Base-by-base conservation (phyloP, 2,329 filamentous ascomycete species). In the Xylariaceae sp. region DNA sequence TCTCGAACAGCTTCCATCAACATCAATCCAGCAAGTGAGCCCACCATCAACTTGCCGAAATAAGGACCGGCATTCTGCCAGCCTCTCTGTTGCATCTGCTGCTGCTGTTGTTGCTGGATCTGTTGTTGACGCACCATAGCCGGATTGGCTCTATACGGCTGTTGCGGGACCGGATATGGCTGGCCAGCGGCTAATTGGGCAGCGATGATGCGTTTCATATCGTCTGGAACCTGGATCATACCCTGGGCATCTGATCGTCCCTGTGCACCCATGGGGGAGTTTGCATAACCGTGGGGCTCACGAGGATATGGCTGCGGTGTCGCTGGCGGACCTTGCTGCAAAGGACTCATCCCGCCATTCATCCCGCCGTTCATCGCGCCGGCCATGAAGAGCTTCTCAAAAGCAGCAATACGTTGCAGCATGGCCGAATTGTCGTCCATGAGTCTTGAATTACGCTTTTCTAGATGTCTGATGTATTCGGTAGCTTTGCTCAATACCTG, bases 401-500 rank as follows among this genome's bases (percentile, higher is more conserved):
- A 85, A 0, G 81, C 81, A 28, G 83, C 79, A 29, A 96, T 78
- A 22, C 88, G 80, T 34, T 81, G 80, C 62, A 91, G 90, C 68
- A 95, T 79, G 12, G 78, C 78, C 22, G 69, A 74, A 57, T 95
- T 90, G 61, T 97, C 89, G 34, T 95, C 88, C 39, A 83, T 71
- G 9, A 96, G 70, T 4, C 86, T 81, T 51, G 82, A 86, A 55
- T 95, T 95, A 11, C 89, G 82, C 68, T 94, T 94, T 64, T 97
- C 91, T 2, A 97, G 70, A 65, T 97, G 90, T 29, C 84, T 80
- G 51, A 97, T 97, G 55, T 97, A 97, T 62, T 97, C 91, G 4
- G 91, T 96, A 2, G 91, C 91, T 64, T 97, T 97, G 51, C 88
- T 90, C 33, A 97, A 69, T 38, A 97, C 77, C 76, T 81, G 31